Evolutionary conservation across 208 protist species (phyloP), one percentile per base, ranked within the genome.

Genomic region (Porcisia deanei): DNA sequence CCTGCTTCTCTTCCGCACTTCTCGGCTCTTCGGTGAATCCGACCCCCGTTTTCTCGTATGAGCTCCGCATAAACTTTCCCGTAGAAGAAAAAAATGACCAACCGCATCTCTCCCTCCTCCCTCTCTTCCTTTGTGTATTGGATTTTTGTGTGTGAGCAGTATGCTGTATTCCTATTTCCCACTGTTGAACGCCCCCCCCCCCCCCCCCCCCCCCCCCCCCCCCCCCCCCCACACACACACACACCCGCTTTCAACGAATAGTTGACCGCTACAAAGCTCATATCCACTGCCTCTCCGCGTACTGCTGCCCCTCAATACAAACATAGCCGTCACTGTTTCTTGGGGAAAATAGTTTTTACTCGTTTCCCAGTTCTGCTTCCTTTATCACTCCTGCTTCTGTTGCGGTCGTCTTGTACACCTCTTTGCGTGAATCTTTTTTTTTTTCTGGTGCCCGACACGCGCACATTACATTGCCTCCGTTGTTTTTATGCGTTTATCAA

Each of bases 401-500:
- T 59, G 22, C 47, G 47, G 47, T 5, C 47, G 47, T 52, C n/a
- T 20, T 30, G 30, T 71, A 60, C 22, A 45, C 60, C 7, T 22
- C 34, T 77, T n/a, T 69, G 67, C 18, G 65, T 75, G 37, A 63
- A 34, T 75, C 60, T 71, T 71, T 71, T 75, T 34, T 61, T 75
- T 52, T 16, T 9, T 14, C 10, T 0, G 8, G 47, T 12, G 10
- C 47, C 47, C 47, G 47, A 52, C 8, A 52, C 47, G 47, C 30
- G 0, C 30, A 30, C 30, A 30, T 30, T 30, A 30, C 30, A 30
- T 30, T 30, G 30, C 30, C 30, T 30, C 30, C 30, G 30, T 30
- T 30, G 30, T 30, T 30, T 30, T 30, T 30, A 30, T 30, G 30
- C 30, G 30, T 30, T 30, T 30, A 30, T 30, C 30, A 30, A 30